Percentiles rank a stretch among this genome's conserved stretches.
phyloP scores from a whole-genome alignment of 768 basidiomycete species.

The Phylloporus sp. region DNA sequence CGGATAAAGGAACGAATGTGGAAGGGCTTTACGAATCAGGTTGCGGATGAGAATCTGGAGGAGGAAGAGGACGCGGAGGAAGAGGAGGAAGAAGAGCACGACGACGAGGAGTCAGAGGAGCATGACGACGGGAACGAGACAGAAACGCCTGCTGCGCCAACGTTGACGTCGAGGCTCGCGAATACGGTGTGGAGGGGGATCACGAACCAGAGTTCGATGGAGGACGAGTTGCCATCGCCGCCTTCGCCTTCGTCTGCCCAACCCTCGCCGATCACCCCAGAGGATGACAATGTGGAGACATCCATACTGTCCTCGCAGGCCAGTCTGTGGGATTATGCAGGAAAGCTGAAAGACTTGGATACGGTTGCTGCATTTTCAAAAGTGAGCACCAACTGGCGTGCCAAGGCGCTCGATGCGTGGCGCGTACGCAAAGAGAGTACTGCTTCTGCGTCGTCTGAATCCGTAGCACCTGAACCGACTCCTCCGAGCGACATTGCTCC shows the following conservation, averaged over 20 bases:
- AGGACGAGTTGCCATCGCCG: slow-evolving; percentile 45
- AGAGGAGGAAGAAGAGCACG: slow-evolving; percentile 29
- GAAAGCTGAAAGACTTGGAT: slow-evolving; percentile 69
- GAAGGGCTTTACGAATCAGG: slow-evolving; percentile 60
- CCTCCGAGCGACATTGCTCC: slow-evolving; percentile 22
- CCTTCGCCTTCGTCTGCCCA: slow-evolving; percentile 30
- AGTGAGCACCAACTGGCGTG: slow-evolving; percentile 71
- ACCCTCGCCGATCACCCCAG: slow-evolving; percentile 24
- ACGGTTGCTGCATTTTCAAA: slow-evolving; percentile 66
- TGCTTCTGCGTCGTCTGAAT: slow-evolving; percentile 1
- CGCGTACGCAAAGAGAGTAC: slow-evolving; percentile 17
- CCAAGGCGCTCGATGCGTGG: slow-evolving; percentile 44
- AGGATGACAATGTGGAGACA: slow-evolving; percentile 14
- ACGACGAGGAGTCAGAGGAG: slow-evolving; percentile 23
- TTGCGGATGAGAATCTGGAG: slow-evolving; percentile 28
- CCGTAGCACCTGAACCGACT: slow-evolving; percentile 3
- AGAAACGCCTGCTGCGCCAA: slow-evolving; percentile 34
- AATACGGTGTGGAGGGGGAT: slow-evolving; percentile 72
- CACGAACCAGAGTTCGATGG: slow-evolving; percentile 71
- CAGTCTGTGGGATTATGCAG: slow-evolving; percentile 65
- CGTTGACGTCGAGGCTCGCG: slow-evolving; percentile 50
- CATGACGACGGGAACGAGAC: slow-evolving; percentile 43
- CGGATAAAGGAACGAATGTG: slow-evolving; percentile 58
- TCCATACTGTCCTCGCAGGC: slow-evolving; percentile 27
- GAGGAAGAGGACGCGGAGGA: slow-evolving; percentile 36